Evolutionary conservation across 306 rosid genomes (phyloP).

Genomic region (Dicorynia guianensis): DNA sequence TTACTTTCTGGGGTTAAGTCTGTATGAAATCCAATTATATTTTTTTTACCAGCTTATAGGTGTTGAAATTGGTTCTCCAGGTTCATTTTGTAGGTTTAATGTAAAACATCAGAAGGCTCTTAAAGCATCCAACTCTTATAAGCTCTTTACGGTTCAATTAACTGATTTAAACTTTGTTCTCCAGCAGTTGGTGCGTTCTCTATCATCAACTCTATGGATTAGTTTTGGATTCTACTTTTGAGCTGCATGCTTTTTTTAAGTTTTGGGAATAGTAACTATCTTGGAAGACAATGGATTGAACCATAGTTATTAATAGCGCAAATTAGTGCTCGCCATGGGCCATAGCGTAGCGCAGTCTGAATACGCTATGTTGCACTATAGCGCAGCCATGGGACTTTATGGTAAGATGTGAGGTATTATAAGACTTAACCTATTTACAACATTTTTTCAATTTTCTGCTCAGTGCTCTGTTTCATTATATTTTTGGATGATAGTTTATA

Average conservation of each 20-base stretch:
- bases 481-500: no score
- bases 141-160: conserved; percentile 8
- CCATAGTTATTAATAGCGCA: no score
- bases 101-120: conserved; percentile 1
- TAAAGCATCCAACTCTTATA: conserved; percentile 25
- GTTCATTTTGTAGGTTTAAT: not conserved
- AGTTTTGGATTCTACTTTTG: not conserved
- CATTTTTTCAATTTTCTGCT: no score
- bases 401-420: no score
- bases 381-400: no score
- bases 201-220: not conserved
- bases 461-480: no score
- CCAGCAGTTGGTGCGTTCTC: not conserved
- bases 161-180: not conserved
- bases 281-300: not conserved
- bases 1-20: not conserved
- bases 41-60: not conserved
- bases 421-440: no score
- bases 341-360: no score
- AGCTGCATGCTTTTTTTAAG: not conserved
- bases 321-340: no score
- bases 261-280: not conserved
- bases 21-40: not conserved
- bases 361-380: no score
- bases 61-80: conserved; percentile 14